Evolutionary conservation across 1,284 basidiomycete species (phyloP).

Genomic region (Butyriboletus appendiculatus): DNA sequence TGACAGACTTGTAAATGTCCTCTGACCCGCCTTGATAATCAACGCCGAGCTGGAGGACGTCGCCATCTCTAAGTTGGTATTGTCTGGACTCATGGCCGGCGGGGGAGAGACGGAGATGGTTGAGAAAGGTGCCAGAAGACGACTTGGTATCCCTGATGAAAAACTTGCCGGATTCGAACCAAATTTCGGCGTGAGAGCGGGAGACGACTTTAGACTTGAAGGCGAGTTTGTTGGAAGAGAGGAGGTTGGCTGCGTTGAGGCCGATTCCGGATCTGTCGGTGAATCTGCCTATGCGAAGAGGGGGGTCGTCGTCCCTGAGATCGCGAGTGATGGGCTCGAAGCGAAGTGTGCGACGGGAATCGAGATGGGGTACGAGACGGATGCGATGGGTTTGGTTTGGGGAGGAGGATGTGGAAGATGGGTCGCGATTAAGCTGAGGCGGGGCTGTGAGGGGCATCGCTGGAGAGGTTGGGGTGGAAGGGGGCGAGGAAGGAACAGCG

Average conservation of each 20-base stretch:
- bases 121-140: slow-evolving; percentile 93
- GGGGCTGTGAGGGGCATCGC: slow-evolving; percentile 28
- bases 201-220: slow-evolving; percentile 98
- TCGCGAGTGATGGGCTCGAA: slow-evolving; percentile 94
- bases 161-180: slow-evolving; percentile 73
- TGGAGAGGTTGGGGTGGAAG: slow-evolving; percentile 1
- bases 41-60: slow-evolving; percentile 94
- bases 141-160: slow-evolving; percentile 92
- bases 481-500: slow-evolving; percentile 16
- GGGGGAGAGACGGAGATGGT: slow-evolving; percentile 87
- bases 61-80: slow-evolving; percentile 88
- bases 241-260: slow-evolving; percentile 66
- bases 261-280: slow-evolving; percentile 80
- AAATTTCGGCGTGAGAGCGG: slow-evolving; percentile 93
- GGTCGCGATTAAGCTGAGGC: slow-evolving; percentile 25
- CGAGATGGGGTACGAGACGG: slow-evolving; percentile 93
- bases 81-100: slow-evolving; percentile 84
- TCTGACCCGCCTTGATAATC: slow-evolving; percentile 98
- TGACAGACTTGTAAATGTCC: slow-evolving; percentile 97
- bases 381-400: slow-evolving; percentile 51
- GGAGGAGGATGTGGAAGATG: slow-evolving; percentile 21
- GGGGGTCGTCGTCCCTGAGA: slow-evolving; percentile 62
- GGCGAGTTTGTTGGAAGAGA: slow-evolving; percentile 82
- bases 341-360: slow-evolving; percentile 84
- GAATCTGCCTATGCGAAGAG: slow-evolving; percentile 90